These are phyloP conservation scores for Suillus bovinus DNA, from an alignment of 768 basidiomycete species.

Conservation along the genomic window DNA sequence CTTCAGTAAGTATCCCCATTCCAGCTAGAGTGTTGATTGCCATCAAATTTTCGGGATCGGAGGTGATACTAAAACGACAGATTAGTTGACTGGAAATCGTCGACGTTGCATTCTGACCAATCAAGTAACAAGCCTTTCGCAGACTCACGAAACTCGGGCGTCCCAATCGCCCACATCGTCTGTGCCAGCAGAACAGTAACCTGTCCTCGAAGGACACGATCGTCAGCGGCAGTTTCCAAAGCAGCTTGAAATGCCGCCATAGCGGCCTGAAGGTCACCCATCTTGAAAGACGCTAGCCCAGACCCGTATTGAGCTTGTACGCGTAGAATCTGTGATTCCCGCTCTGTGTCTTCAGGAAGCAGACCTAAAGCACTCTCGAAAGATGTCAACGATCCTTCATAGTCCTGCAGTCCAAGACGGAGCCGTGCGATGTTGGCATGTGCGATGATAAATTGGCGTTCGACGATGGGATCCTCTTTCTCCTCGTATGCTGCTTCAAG, in stretches of 20 bases:
- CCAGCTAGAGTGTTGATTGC: conserved; percentile 85
- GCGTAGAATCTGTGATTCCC: conserved; percentile 45
- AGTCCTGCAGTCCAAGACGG: conserved; percentile 59
- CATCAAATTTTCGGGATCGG: conserved; percentile 74
- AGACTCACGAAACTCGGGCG: conserved; percentile 71
- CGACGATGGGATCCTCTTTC: conserved; percentile 75
- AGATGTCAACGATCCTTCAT: conserved; percentile 60
- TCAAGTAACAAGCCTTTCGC: conserved; percentile 81
- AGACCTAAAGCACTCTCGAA: conserved; percentile 76
- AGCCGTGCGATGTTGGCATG: conserved; percentile 82
- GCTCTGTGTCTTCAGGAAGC: conserved; percentile 48
- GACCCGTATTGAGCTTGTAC: conserved; percentile 69
- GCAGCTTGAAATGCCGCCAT: conserved; percentile 69
- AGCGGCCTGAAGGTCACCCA: conserved; percentile 61
- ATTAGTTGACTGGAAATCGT: conserved; percentile 7
- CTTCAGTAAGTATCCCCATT: conserved; percentile 84
- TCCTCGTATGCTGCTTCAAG: conserved; percentile 91
- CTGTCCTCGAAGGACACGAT: conserved; percentile 58
- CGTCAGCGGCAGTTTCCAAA: conserved; percentile 51
- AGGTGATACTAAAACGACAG: conserved; percentile 56
- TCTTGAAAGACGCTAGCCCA: conserved; percentile 71
- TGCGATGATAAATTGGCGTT: conserved; percentile 77
- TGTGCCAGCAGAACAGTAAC: conserved; percentile 80
- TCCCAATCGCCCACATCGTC: conserved; percentile 79
- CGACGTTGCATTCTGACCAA: conserved; percentile 52